A percentile compares a stretch with the other conserved stretches of the same genome.
phyloP scores from a whole-genome alignment of 768 basidiomycete species.

The Pholiota conissans region DNA sequence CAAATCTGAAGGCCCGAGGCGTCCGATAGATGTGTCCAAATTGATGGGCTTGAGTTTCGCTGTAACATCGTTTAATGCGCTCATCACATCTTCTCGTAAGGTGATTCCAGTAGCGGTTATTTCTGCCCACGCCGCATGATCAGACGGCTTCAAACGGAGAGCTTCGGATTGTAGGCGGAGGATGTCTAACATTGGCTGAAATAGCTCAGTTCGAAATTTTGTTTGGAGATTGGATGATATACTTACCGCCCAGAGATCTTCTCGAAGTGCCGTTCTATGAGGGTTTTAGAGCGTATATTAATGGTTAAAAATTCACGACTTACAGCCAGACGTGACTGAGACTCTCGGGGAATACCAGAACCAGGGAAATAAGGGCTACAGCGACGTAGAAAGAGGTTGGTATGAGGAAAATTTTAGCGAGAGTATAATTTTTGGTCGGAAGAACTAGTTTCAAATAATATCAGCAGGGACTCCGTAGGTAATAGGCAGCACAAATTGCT shows the following conservation, averaged over 20 bases:
- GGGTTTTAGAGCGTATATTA: not conserved
- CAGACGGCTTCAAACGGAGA: slow-evolving; percentile 32
- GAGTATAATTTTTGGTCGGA: slow-evolving; percentile 37
- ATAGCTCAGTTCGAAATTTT: not conserved
- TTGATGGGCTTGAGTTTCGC: slow-evolving; percentile 39
- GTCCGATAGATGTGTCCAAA: slow-evolving; percentile 42
- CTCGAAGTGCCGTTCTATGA: slow-evolving; percentile 26
- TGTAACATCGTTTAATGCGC: slow-evolving; percentile 30
- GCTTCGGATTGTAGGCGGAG: slow-evolving; percentile 33
- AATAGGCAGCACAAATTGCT: slow-evolving; percentile 1
- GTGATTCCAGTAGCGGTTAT: slow-evolving; percentile 24
- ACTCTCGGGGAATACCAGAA: slow-evolving; percentile 45
- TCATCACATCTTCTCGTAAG: slow-evolving; percentile 28
- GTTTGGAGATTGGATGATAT: not conserved
- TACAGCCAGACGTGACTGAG: slow-evolving; percentile 43
- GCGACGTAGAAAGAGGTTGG: slow-evolving; percentile 41
- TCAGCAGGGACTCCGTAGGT: not conserved
- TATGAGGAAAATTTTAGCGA: slow-evolving; percentile 40
- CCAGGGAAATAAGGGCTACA: slow-evolving; percentile 34
- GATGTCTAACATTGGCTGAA: slow-evolving; percentile 33
- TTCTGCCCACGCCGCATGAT: slow-evolving; percentile 31
- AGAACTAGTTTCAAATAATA: slow-evolving; percentile 28
- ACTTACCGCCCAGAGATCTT: slow-evolving; percentile 30
- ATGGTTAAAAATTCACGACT: slow-evolving; percentile 5
- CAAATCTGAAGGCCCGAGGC: slow-evolving; percentile 41